These are phyloP conservation scores for Rugonectria rugulosa DNA, from an alignment of 2,329 filamentous ascomycete species.

Conservation along the genomic window DNA sequence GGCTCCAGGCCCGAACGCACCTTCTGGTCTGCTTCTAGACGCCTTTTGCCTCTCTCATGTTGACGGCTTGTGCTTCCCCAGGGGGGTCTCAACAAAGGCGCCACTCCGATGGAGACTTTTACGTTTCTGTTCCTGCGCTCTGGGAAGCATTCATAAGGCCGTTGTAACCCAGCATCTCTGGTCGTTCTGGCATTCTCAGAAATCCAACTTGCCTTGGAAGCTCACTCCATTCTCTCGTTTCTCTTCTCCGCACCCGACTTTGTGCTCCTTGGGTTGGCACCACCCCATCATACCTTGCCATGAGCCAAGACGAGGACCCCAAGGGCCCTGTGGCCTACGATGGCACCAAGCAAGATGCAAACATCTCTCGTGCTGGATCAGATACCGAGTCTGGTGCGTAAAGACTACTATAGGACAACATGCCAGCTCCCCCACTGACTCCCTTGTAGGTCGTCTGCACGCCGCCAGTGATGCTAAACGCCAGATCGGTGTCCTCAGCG, in stretches of 20 bases:
- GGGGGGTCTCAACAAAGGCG: not conserved
- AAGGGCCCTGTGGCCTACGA: constrained; percentile 24
- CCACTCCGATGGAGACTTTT: constrained; percentile 11
- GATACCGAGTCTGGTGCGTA: constrained; percentile 35
- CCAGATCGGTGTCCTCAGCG: constrained; percentile 63
- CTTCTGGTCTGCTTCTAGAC: constrained; percentile 39
- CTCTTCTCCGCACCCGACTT: too few relatives aligned
- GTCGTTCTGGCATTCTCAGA: not conserved
- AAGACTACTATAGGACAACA: not conserved
- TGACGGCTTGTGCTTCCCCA: not conserved
- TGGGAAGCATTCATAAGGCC: constrained; percentile 11
- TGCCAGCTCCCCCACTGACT: not conserved
- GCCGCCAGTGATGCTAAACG: constrained; percentile 57
- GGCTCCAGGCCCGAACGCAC: constrained; percentile 14
- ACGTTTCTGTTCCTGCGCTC: not conserved
- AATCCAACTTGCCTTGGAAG: not conserved
- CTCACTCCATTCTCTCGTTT: not conserved
- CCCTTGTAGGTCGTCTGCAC: constrained; percentile 41
- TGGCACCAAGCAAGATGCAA: constrained; percentile 19
- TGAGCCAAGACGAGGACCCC: constrained; percentile 32
- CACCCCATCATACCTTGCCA: constrained; percentile 9
- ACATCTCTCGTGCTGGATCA: constrained; percentile 24
- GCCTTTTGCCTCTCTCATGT: not conserved
- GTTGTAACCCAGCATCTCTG: constrained; percentile 4
- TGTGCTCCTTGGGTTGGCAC: not conserved